Evolutionary conservation across 2,329 filamentous ascomycete species (phyloP).

Genomic region (Sclerotinia nivalis): DNA sequence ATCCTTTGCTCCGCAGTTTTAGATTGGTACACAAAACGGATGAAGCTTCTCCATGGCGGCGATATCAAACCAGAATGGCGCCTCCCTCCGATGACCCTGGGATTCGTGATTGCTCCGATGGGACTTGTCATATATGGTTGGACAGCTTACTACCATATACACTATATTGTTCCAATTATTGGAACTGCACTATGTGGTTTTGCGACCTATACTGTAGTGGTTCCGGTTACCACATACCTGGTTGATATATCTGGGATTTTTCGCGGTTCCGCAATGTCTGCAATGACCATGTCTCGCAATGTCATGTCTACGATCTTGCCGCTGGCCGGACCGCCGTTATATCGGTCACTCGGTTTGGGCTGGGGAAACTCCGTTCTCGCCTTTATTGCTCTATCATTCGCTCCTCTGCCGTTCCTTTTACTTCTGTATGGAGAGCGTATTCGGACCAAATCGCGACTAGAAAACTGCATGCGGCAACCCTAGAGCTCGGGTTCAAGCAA

Average conservation of each 20-base stretch:
- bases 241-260: conserved; percentile 49
- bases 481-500: not conserved
- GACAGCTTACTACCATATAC: conserved; percentile 50
- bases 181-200: conserved; percentile 53
- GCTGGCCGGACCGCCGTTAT: conserved; percentile 27
- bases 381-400: conserved; percentile 45
- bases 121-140: conserved; percentile 59
- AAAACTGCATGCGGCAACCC: not conserved
- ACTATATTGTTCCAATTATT: conserved; percentile 58
- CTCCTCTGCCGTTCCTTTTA: conserved; percentile 38
- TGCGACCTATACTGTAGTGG: conserved; percentile 36
- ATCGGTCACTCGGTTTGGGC: conserved; percentile 45
- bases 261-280: conserved; percentile 44
- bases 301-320: conserved; percentile 41
- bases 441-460: not conserved
- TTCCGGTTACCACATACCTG: conserved; percentile 48
- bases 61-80: conserved; percentile 57
- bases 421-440: not conserved
- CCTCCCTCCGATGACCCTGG: conserved; percentile 57
- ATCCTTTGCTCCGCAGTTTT: not conserved
- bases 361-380: conserved; percentile 49
- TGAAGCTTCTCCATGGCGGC: conserved; percentile 38
- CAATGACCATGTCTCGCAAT: conserved; percentile 28
- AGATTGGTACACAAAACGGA: conserved; percentile 35
- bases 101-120: conserved; percentile 54